A percentile compares a stretch with the other conserved stretches of the same genome.
phyloP scores from a whole-genome alignment of 2,329 filamentous ascomycete species.

The Endoconidiophora polonica region DNA sequence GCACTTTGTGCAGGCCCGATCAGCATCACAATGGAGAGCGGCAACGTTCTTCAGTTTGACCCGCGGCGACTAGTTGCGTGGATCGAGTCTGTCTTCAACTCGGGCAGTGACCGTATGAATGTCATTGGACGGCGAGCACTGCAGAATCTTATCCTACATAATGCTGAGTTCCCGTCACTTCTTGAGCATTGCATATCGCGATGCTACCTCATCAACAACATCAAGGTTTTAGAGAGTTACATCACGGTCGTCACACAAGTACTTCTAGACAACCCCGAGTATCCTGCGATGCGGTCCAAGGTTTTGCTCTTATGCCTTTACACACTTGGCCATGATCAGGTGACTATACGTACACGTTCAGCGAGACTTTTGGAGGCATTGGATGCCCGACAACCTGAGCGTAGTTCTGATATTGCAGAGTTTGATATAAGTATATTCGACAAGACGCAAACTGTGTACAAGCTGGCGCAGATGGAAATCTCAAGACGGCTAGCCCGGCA shows the following conservation, averaged over 20 bases:
- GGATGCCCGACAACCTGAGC: conserved; percentile 57
- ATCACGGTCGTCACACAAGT: conserved; percentile 86
- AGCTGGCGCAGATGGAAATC: conserved; percentile 91
- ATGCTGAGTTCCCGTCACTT: conserved; percentile 70
- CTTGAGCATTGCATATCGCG: conserved; percentile 80
- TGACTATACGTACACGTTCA: conserved; percentile 76
- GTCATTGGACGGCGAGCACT: conserved; percentile 75
- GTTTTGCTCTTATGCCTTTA: conserved; percentile 76
- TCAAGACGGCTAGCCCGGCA: conserved; percentile 79
- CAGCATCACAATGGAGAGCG: conserved; percentile 74
- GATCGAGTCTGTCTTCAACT: conserved; percentile 90
- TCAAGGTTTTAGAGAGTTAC: conserved; percentile 84
- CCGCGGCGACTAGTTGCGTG: conserved; percentile 82
- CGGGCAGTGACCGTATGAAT: conserved; percentile 80
- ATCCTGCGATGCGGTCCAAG: conserved; percentile 78
- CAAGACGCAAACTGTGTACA: conserved; percentile 96
- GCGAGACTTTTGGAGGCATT: conserved; percentile 63
- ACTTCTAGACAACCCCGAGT: conserved; percentile 65
- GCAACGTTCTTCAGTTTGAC: conserved; percentile 78
- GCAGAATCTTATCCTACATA: conserved; percentile 78
- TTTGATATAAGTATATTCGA: conserved; percentile 98
- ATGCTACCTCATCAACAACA: conserved; percentile 68
- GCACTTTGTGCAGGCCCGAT: conserved; percentile 76
- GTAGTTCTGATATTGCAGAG: conserved; percentile 83
- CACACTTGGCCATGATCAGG: conserved; percentile 81